These are phyloP conservation scores for Boeremia exigua DNA, from an alignment of 2,329 filamentous ascomycete genomes.

Conservation along the genomic window DNA sequence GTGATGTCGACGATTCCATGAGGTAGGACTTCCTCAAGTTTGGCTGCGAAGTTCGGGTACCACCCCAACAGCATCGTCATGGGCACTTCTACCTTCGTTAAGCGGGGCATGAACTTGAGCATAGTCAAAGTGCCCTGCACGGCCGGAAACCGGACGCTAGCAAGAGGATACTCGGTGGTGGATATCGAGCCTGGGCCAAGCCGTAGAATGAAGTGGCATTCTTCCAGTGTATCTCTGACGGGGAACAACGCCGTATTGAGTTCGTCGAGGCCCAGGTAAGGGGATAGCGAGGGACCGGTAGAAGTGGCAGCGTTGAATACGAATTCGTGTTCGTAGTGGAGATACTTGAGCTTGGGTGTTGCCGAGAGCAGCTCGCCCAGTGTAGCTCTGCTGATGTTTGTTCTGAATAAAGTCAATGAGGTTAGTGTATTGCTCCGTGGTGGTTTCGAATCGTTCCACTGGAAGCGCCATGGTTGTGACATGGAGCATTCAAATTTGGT, in stretches of 20 bases:
- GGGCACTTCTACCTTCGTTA: conserved; percentile 24
- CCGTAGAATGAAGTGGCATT: conserved; percentile 24
- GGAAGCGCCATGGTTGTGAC: conserved; percentile 31
- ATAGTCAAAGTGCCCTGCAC: conserved; percentile 30
- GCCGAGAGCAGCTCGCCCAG: conserved; percentile 27
- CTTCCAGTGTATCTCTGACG: conserved; percentile 25
- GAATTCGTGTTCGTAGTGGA: conserved; percentile 32
- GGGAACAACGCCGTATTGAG: conserved; percentile 28
- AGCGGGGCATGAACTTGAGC: conserved; percentile 26
- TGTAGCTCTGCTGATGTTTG: conserved; percentile 28
- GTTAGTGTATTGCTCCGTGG: conserved; percentile 26
- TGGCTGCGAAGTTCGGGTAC: conserved; percentile 24
- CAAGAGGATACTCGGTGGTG: conserved; percentile 21
- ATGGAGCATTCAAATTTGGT: conserved; percentile 30
- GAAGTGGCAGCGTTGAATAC: conserved; percentile 21
- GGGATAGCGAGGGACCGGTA: conserved; percentile 15
- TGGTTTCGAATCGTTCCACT: conserved; percentile 22
- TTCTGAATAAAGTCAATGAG: conserved; percentile 29
- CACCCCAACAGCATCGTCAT: conserved; percentile 34
- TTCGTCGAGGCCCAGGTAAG: conserved; percentile 28
- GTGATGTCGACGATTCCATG: conserved; percentile 17
- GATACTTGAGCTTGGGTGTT: conserved; percentile 25
- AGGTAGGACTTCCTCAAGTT: conserved; percentile 29
- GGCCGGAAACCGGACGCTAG: conserved; percentile 26
- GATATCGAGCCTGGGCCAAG: conserved; percentile 30